Percentiles rank a stretch among this genome's conserved stretches.
Evolutionary conservation across 2,329 filamentous ascomycete genomes (phyloP).

Genomic region (Dactylellina drechsleri): DNA sequence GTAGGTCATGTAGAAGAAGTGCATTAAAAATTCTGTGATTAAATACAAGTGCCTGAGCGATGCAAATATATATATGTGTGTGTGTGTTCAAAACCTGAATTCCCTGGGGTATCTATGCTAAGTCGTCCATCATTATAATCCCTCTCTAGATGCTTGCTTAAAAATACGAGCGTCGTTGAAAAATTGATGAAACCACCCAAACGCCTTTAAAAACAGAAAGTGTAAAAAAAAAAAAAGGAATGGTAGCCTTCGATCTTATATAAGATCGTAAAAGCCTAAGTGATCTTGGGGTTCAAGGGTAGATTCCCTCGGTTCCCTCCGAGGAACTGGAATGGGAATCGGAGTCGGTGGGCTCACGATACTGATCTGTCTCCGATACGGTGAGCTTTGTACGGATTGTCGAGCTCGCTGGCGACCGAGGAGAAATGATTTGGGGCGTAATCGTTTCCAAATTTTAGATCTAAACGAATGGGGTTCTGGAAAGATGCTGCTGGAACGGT

Average conservation of each 20-base stretch:
- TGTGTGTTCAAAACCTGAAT: background rate
- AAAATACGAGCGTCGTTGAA: too few relatives aligned
- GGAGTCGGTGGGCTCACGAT: background rate
- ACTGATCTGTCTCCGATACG: slow-evolving; percentile 24
- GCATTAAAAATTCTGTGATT: slow-evolving; percentile 13
- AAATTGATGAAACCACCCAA: too few relatives aligned
- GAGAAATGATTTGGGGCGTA: slow-evolving; percentile 15
- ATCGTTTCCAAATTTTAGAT: slow-evolving; percentile 46
- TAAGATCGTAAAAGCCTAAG: slow-evolving; percentile 43
- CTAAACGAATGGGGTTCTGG: slow-evolving; percentile 26
- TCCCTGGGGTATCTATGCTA: slow-evolving; percentile 11
- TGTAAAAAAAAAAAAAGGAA: slow-evolving; percentile 12
- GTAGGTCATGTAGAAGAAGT: slow-evolving; percentile 35
- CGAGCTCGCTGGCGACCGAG: slow-evolving; percentile 18
- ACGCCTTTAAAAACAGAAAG: background rate
- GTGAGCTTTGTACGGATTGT: slow-evolving; percentile 21
- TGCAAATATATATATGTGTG: background rate
- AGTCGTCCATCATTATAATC: background rate
- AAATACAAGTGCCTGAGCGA: slow-evolving; percentile 1
- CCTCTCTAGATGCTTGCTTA: background rate
- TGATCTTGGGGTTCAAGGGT: slow-evolving; percentile 7
- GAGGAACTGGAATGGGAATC: background rate
- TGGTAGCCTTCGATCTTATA: slow-evolving; percentile 1
- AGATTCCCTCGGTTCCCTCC: slow-evolving; percentile 8
- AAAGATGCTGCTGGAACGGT: background rate